These are phyloP conservation scores for Penicillium lagena DNA, from an alignment of 495 filamentous ascomycete genomes.

Conservation along the genomic window DNA sequence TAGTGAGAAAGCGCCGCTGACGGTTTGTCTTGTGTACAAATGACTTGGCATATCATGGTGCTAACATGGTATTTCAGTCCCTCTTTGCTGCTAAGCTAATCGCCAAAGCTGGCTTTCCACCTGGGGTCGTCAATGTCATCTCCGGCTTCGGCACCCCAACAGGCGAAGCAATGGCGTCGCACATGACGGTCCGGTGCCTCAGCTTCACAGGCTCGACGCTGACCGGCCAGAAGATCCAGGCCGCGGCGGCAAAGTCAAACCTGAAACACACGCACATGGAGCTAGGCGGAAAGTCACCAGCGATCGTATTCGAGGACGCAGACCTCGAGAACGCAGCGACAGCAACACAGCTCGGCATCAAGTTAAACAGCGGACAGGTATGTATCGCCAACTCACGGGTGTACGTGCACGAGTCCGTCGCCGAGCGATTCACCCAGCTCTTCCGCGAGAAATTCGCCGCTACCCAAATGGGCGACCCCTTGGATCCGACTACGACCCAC, in stretches of 20 bases:
- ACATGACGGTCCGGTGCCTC: slow-evolving; percentile 70
- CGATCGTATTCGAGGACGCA: slow-evolving; percentile 83
- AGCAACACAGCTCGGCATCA: slow-evolving; percentile 68
- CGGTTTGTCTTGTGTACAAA: slow-evolving; percentile 24
- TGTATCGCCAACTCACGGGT: slow-evolving; percentile 87
- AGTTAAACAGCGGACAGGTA: slow-evolving; percentile 76
- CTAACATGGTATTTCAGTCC: slow-evolving; percentile 32
- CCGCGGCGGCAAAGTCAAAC: slow-evolving; percentile 68
- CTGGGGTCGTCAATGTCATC: slow-evolving; percentile 49
- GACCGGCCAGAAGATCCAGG: slow-evolving; percentile 83
- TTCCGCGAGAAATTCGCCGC: slow-evolving; percentile 64
- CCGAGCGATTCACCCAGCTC: slow-evolving; percentile 63
- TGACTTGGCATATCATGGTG: slow-evolving; percentile 41
- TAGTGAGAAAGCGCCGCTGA: slow-evolving; percentile 52
- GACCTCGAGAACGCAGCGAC: slow-evolving; percentile 78
- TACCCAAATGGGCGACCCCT: slow-evolving; percentile 69
- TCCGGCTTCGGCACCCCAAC: slow-evolving; percentile 46
- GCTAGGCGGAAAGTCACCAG: slow-evolving; percentile 85
- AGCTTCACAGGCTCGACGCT: slow-evolving; percentile 84
- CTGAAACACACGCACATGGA: slow-evolving; percentile 93
- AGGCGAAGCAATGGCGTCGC: slow-evolving; percentile 43
- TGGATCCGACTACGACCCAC: slow-evolving; percentile 64
- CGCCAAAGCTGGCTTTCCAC: slow-evolving; percentile 50
- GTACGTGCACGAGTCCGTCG: slow-evolving; percentile 73
- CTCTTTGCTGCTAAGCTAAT: slow-evolving; percentile 68